These are phyloP conservation scores for Hemileccinum rubropunctum DNA, from an alignment of 768 basidiomycete species.

Conservation along the genomic window DNA sequence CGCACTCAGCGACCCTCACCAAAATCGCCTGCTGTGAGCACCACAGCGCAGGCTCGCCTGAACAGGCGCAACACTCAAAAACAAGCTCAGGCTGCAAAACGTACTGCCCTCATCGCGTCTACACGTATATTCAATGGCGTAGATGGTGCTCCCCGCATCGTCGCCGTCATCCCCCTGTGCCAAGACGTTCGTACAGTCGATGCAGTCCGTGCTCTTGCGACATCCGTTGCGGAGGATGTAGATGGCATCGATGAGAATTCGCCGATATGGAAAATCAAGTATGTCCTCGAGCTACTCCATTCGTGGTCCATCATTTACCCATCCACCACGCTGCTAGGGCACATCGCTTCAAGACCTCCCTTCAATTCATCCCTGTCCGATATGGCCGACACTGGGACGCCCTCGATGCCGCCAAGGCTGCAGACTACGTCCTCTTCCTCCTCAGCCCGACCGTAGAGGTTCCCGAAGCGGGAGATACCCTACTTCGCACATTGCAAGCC, in stretches of 20 bases:
- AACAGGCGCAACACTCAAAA: conserved; percentile 86
- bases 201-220: conserved; percentile 56
- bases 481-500: conserved; percentile 83
- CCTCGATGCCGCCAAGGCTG: conserved; percentile 81
- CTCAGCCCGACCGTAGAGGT: conserved; percentile 85
- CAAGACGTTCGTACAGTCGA: conserved; percentile 54
- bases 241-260: conserved; percentile 10
- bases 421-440: conserved; percentile 87
- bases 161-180: conserved; percentile 84
- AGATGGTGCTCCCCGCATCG: conserved; percentile 79
- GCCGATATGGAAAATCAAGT: conserved; percentile 66
- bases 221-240: conserved; percentile 50
- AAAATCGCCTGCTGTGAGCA: conserved; percentile 49
- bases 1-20: conserved; percentile 52
- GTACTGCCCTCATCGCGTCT: conserved; percentile 62
- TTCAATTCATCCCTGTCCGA: conserved; percentile 81
- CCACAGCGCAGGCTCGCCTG: conserved; percentile 64
- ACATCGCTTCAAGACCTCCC: conserved; percentile 85
- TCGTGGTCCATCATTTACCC: not conserved
- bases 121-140: conserved; percentile 77
- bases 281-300: conserved; percentile 16
- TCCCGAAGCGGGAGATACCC: conserved; percentile 78
- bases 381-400: conserved; percentile 72
- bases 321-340: conserved; percentile 45
- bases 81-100: conserved; percentile 74